Base-by-base conservation (phyloP, 83 land plant genomes). In the Thuja plicata region DNA sequence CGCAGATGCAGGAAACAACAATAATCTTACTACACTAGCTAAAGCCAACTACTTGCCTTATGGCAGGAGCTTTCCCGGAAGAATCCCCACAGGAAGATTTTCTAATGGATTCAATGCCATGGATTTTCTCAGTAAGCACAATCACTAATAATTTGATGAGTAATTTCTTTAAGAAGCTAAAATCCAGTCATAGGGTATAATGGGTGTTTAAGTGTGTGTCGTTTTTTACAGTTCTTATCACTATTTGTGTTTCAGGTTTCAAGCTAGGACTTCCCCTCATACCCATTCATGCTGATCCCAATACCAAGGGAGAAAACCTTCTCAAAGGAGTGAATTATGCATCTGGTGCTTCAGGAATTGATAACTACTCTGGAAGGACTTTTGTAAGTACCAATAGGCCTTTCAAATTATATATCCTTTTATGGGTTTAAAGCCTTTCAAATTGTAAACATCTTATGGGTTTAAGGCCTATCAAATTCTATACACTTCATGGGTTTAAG, bases 251-350 rank as follows among this genome's bases (percentile, higher is more conserved):
- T 60, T 37, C 38, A 88, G 89, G 89, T 80, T 86, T 79, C 40
- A 88, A 41, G 54, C 83, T 88, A 79, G 89, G 89, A n/a, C 76
- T 88, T 24, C 89, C 86, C 86, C 46, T 79, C 41, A 86, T 86
- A 45, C 89, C 89, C 48, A 86, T 86, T 41, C 50, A 88, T 43
- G 37, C 83, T 79, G 89, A 66, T 66, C 50, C 87, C 37, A 79
- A 86, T 30, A 88, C 89, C 32, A 66, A 88, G 19, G 89, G 87
- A 16, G 89, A 17, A 35, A 86, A 86, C 12, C 81, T 88, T 82
- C 60, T 88, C n/a, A 88, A 34, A 82, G 89, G 89, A 48, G 88
- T 84, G 16, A 88, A 88, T 76, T 88, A 88, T 88, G 88, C 41
- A 17, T 84, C 88, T 82, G 70, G 88, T n/a, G 89, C 50, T 83